Conservation (phyloP, 768 basidiomycete species). For the Tephrocybe sp. region DNA sequence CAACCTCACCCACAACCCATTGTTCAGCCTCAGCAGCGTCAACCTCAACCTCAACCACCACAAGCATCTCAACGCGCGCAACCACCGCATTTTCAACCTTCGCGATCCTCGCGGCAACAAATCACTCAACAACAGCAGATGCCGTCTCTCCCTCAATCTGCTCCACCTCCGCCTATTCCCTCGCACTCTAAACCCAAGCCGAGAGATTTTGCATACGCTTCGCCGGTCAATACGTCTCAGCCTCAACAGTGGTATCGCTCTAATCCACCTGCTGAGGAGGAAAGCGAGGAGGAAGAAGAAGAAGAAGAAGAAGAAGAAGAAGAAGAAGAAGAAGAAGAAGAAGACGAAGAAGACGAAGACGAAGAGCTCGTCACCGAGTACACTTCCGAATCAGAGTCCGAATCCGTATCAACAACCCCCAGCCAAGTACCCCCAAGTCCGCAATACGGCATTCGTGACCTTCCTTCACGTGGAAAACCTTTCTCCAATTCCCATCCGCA, state of each 20-base stretch:
- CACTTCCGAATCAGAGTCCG: conserved; percentile 14
- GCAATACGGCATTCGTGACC: conserved; percentile 43
- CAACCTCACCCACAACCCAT: not conserved
- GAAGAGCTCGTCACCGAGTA: conserved; percentile 23
- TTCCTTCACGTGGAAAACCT: conserved; percentile 25
- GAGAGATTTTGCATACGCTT: not conserved
- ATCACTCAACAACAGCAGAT: not conserved
- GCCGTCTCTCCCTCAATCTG: not conserved
- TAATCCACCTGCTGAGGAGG: not conserved
- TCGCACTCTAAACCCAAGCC: conserved; percentile 14
- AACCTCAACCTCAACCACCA: not conserved
- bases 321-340: conserved; percentile 4
- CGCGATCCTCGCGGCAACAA: not conserved
- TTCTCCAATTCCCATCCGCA: too few species aligned
- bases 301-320: not conserved
- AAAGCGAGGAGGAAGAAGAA: conserved; percentile 1
- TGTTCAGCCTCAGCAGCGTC: not conserved
- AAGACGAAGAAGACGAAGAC: conserved; percentile 24
- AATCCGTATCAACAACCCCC: conserved; percentile 1
- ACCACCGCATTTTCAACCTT: not conserved
- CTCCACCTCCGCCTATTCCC: conserved; percentile 15
- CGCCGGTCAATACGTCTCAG: not conserved
- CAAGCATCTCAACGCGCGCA: not conserved
- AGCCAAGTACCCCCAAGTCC: conserved; percentile 26
- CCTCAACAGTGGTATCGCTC: conserved; percentile 4